phyloP scores from a whole-genome alignment of 1,139 yeast species.

The Blastobotrys malaysiensis region DNA sequence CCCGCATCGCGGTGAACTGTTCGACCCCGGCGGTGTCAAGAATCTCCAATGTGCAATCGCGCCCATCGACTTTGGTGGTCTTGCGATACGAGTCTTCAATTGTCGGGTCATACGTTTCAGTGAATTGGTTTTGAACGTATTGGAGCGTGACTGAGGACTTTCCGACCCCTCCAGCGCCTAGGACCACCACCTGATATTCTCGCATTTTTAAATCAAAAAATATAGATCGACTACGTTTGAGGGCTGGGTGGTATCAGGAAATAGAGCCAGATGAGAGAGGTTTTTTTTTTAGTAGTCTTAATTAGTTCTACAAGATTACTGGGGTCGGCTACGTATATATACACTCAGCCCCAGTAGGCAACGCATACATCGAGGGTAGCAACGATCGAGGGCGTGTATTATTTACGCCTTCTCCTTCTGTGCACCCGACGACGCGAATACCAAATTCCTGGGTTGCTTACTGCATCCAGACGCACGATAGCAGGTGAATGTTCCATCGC shows the following conservation, averaged over 20 bases:
- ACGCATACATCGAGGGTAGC: neutral
- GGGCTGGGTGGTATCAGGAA: neutral
- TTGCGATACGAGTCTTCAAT: slow-evolving; percentile 59
- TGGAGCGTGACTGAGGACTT: slow-evolving; percentile 76
- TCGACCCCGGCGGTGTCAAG: slow-evolving; percentile 46
- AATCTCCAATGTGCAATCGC: slow-evolving; percentile 38
- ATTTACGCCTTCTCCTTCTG: neutral
- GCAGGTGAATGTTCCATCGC: neutral
- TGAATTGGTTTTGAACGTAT: slow-evolving; percentile 44
- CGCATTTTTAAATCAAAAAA: slow-evolving; percentile 1
- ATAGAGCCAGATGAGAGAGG: neutral
- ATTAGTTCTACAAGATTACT: neutral
- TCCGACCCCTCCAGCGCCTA: slow-evolving; percentile 98
- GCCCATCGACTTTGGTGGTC: slow-evolving; percentile 35
- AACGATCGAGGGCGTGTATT: neutral
- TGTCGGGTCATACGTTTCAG: slow-evolving; percentile 95
- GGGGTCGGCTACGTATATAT: neutral
- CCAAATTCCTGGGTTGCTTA: neutral
- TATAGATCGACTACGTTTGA: neutral
- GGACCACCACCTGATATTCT: slow-evolving; percentile 77
- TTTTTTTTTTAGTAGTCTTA: no score
- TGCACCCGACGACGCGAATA: neutral
- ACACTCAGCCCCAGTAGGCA: no score
- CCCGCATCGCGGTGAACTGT: slow-evolving; percentile 55
- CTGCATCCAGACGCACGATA: neutral